These are phyloP conservation scores for Cordia subcordata DNA, from an alignment of 257 asterid genomes.

Conservation along the genomic window DNA sequence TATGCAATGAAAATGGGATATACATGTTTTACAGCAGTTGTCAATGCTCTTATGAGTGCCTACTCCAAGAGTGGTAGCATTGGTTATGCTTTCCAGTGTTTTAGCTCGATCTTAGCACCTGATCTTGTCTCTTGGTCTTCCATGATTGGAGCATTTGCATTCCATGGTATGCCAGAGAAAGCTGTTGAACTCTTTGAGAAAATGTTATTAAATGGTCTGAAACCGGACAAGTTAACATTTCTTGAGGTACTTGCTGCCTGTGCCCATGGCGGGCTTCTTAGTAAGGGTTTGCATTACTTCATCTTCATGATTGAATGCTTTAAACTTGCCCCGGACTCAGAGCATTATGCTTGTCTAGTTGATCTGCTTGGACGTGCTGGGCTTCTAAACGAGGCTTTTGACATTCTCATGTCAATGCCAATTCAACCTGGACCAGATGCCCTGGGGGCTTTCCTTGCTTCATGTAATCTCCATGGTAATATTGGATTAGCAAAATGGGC, in stretches of 20 bases:
- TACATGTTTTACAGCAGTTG: slow-evolving; percentile 18
- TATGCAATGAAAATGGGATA: slow-evolving; percentile 19
- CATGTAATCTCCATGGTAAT: slow-evolving; percentile 30
- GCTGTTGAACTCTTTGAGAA: slow-evolving; percentile 21
- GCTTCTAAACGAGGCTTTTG: slow-evolving; percentile 27
- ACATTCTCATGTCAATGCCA: slow-evolving; percentile 21
- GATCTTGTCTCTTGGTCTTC: slow-evolving; percentile 35
- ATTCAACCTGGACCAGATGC: slow-evolving; percentile 17
- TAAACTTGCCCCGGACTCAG: slow-evolving; percentile 22
- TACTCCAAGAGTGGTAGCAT: slow-evolving; percentile 33
- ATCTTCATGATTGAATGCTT: slow-evolving; percentile 22
- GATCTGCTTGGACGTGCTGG: slow-evolving; percentile 35
- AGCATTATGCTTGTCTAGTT: slow-evolving; percentile 29
- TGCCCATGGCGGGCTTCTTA: slow-evolving; percentile 29
- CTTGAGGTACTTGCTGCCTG: slow-evolving; percentile 39
- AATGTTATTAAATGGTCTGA: slow-evolving; percentile 24
- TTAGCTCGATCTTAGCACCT: slow-evolving; percentile 24
- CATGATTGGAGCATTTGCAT: slow-evolving; percentile 32
- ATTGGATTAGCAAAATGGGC: slow-evolving; percentile 26
- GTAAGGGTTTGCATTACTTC: slow-evolving; percentile 31
- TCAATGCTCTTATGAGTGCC: slow-evolving; percentile 27
- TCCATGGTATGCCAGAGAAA: slow-evolving; percentile 30
- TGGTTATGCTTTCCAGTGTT: slow-evolving; percentile 16
- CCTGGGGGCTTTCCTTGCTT: slow-evolving; percentile 31
- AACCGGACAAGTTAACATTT: slow-evolving; percentile 30